A percentile compares a stretch with the other conserved stretches of the same genome.
Conservation (phyloP, 305 asterid genomes). For the Solanum aculeatissimum region DNA sequence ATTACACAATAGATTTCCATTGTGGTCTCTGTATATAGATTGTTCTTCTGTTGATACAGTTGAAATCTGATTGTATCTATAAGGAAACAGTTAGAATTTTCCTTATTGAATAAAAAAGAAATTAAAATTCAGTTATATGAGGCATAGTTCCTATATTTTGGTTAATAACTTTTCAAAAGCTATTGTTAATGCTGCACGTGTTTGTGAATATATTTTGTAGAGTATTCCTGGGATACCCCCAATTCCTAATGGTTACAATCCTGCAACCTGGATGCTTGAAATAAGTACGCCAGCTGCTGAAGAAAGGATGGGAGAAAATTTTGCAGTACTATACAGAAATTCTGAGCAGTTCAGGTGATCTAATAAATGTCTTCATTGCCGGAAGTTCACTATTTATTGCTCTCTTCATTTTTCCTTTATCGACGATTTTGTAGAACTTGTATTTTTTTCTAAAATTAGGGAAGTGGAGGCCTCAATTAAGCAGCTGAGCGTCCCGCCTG, state of each 20-base stretch:
- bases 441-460: slow-evolving; percentile 21
- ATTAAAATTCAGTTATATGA: background rate
- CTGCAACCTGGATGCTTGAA: slow-evolving; percentile 80
- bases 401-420: background rate
- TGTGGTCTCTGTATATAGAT: background rate
- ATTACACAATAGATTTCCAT: background rate
- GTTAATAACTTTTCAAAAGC: background rate
- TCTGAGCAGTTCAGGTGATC: slow-evolving; percentile 35
- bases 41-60: background rate
- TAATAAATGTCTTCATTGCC: background rate
- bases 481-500: slow-evolving; percentile 44
- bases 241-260: slow-evolving; percentile 50
- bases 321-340: slow-evolving; percentile 34
- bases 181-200: background rate
- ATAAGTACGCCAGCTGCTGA: slow-evolving; percentile 48
- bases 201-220: slow-evolving; percentile 9
- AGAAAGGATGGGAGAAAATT: slow-evolving; percentile 36
- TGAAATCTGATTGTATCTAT: background rate
- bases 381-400: background rate
- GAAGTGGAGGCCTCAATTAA: slow-evolving; percentile 64
- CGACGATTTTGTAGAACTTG: background rate
- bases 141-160: background rate
- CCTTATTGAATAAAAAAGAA: background rate
- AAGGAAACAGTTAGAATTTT: background rate
- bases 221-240: slow-evolving; percentile 28